A percentile compares a stretch with the other conserved stretches of the same genome.
Conservation (phyloP, 345 rosid species). For the Physaria fendleri region DNA sequence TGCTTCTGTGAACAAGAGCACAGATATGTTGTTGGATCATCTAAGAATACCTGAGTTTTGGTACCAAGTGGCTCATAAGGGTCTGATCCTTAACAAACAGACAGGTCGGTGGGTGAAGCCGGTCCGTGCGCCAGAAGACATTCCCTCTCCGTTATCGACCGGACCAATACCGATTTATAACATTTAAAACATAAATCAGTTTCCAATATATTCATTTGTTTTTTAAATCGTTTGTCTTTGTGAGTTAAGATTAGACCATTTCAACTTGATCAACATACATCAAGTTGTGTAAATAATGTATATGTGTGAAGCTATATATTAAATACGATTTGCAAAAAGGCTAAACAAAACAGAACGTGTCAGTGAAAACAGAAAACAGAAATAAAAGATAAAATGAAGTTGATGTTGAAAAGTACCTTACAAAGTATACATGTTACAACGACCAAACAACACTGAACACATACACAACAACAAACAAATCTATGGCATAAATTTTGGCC, state of each 20-base stretch:
- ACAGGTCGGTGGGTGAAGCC: conserved; percentile 76
- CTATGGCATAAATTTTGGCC: too few species aligned
- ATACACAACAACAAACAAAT: too few species aligned
- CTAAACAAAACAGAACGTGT: background rate
- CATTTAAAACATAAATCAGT: background rate
- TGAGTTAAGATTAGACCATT: background rate
- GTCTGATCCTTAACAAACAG: conserved; percentile 44
- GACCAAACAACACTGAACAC: conserved; percentile 10
- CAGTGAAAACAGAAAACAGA: background rate
- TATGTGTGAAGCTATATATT: background rate
- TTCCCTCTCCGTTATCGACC: conserved; percentile 52
- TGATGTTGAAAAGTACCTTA: conserved; percentile 15
- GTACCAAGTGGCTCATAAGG: conserved; percentile 54
- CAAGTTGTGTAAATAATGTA: background rate
- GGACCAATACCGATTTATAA: conserved; percentile 21
- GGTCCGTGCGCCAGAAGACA: conserved; percentile 52
- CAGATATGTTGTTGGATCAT: conserved; percentile 47
- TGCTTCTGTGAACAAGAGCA: conserved; percentile 51
- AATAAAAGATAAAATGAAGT: background rate
- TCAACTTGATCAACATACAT: background rate
- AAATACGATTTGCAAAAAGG: background rate
- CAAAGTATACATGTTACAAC: conserved; percentile 22
- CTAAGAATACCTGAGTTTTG: conserved; percentile 52
- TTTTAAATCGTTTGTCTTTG: background rate
- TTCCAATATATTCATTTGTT: conserved; percentile 1